These are phyloP conservation scores for Colletotrichum echinochloae DNA, from an alignment of 2,329 filamentous ascomycete genomes.

Conservation along the genomic window DNA sequence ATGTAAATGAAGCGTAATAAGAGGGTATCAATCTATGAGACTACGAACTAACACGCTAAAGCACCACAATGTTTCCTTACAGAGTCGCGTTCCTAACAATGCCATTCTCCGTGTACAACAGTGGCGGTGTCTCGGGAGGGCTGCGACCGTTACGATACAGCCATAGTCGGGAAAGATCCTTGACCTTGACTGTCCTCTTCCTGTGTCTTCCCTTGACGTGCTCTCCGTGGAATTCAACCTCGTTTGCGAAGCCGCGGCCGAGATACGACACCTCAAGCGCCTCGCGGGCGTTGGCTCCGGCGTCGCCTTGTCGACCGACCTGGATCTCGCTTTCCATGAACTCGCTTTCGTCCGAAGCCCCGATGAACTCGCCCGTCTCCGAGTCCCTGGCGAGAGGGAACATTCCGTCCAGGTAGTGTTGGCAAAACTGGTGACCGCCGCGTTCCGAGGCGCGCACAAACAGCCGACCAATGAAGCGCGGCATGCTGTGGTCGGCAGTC, in stretches of 20 bases:
- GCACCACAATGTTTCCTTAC: slow-evolving; percentile 39
- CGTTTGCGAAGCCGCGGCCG: slow-evolving; percentile 53
- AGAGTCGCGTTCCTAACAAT: slow-evolving; percentile 55
- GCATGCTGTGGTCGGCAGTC: slow-evolving; percentile 56
- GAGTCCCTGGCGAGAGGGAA: slow-evolving; percentile 64
- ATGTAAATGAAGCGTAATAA: background rate
- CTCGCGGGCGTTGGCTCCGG: slow-evolving; percentile 58
- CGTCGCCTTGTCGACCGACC: slow-evolving; percentile 57
- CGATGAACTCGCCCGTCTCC: slow-evolving; percentile 54
- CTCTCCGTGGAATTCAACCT: slow-evolving; percentile 55
- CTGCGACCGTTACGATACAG: slow-evolving; percentile 70
- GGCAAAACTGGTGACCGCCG: slow-evolving; percentile 66
- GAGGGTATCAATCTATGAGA: slow-evolving; percentile 34
- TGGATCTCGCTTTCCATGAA: slow-evolving; percentile 72
- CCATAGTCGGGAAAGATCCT: slow-evolving; percentile 72
- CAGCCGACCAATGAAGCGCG: slow-evolving; percentile 72
- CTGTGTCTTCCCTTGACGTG: slow-evolving; percentile 43
- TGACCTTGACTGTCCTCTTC: slow-evolving; percentile 61
- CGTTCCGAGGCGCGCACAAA: slow-evolving; percentile 59
- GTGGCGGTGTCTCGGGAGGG: slow-evolving; percentile 57
- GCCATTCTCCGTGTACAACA: slow-evolving; percentile 52
- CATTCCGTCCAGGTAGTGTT: slow-evolving; percentile 73
- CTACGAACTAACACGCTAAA: background rate
- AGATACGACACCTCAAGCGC: slow-evolving; percentile 62
- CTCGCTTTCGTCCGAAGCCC: slow-evolving; percentile 62